phyloP scores from a whole-genome alignment of 148 eudicot genomes.

The Spergularia bocconei region DNA sequence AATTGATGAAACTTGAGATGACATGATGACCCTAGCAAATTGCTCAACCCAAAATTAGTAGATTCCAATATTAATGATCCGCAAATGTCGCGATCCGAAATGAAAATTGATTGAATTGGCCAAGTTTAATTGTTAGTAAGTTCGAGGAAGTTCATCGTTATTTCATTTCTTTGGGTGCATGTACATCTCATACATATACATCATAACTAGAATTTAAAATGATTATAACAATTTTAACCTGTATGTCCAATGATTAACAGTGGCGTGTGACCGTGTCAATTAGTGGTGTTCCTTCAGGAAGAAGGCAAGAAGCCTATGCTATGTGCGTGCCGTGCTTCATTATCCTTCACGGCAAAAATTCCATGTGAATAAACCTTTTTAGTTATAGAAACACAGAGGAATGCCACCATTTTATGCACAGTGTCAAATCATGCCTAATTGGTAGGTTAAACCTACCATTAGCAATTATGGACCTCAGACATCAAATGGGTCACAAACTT shows the following conservation, averaged over 20 bases:
- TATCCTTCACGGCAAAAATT: constrained; percentile 22
- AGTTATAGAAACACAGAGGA: not conserved
- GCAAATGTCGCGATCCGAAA: too few relatives aligned
- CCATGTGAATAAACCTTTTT: not conserved
- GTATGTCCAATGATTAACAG: not conserved
- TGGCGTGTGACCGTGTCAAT: not conserved
- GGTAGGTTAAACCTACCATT: constrained; percentile 11
- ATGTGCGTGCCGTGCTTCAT: constrained; percentile 4
- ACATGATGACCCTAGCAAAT: too few relatives aligned
- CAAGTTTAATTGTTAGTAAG: too few relatives aligned
- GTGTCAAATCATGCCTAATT: constrained; percentile 3
- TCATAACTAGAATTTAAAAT: too few relatives aligned
- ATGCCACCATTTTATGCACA: not conserved
- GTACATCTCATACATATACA: too few relatives aligned
- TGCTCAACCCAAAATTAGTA: too few relatives aligned
- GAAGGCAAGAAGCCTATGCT: not conserved
- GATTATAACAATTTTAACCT: too few relatives aligned
- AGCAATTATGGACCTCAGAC: not conserved
- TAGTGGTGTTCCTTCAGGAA: constrained; percentile 14
- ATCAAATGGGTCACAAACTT: not conserved
- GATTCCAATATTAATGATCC: too few relatives aligned
- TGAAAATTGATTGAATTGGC: too few relatives aligned
- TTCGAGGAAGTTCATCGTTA: too few relatives aligned
- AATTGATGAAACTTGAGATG: too few relatives aligned
- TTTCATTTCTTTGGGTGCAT: too few relatives aligned